Base-by-base conservation (phyloP, 495 filamentous ascomycete genomes). In the Penicillium lividum region DNA sequence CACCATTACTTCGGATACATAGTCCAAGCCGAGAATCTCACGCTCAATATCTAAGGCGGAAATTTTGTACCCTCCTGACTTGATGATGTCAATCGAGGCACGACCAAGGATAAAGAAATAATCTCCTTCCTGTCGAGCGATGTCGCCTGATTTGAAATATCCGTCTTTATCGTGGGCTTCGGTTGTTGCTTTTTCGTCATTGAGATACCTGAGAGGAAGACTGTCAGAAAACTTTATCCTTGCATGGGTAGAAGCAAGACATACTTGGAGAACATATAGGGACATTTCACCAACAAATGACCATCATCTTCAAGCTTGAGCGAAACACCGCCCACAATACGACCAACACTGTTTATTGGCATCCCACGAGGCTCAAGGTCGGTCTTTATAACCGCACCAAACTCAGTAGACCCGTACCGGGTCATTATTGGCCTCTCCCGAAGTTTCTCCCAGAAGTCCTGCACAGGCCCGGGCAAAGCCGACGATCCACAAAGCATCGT, bases 21-120 rank as follows among this genome's bases (percentile, higher is more conserved):
- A 59, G n/a, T 69, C 63, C 47, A 77, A 45, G 7, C 64, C 68
- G 28, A 77, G 67, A 61, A 79, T 72, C 47, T 74, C 73, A 15
- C 73, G 67, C 60, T 79, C 76, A 5, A 79, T 72, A 52, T 79
- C 75, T 46, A 77, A 53, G 5, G 76, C 75, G 0, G 75, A 79
- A 29, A 79, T 71, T 58, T 79, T 79, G 51, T 77, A 79, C 0
- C 76, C 76, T 34, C 76, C 76, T 0, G 75, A 75, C 52, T 78
- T 80, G 65, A 80, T 77, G 52, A 78, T 60, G 34, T 80, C 75
- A 13, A 78, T 72, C 7, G 74, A 58, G 70, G 78, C 78, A 15
- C 80, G 72, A 8, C 80, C 80, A 1, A 79, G 60, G 22, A 83
- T 83, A 48, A 69, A 79, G 46, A 79, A 81, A 40, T 78, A 75